Percentiles rank a stretch among this genome's conserved stretches.
Evolutionary conservation across 1,284 basidiomycete genomes (phyloP).

Genomic region (Ganoderma resinaceum): DNA sequence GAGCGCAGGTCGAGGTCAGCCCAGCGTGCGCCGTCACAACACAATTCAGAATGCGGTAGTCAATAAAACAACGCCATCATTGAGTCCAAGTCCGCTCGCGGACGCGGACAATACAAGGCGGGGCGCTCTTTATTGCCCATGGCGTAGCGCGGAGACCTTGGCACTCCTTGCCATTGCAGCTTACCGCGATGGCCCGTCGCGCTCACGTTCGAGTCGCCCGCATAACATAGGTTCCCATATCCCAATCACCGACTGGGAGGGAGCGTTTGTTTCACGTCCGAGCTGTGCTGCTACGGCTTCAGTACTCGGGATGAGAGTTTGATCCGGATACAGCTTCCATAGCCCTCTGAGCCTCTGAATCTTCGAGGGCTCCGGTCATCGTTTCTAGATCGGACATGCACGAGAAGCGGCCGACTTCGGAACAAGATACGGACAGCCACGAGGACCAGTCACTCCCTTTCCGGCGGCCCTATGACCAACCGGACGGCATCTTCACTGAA

Average conservation of each 20-base stretch:
- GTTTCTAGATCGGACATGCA: background rate
- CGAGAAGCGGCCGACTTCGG: background rate
- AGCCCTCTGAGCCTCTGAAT: background rate
- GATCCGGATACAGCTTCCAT: background rate
- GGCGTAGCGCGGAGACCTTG: background rate
- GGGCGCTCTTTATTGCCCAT: background rate
- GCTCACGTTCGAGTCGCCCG: background rate
- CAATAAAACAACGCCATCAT: background rate
- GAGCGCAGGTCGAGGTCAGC: background rate
- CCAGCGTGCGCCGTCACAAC: background rate
- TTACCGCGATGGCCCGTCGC: background rate
- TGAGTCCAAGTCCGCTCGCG: background rate
- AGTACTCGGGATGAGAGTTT: background rate
- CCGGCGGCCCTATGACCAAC: background rate
- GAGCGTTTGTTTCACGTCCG: background rate
- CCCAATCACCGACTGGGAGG: background rate
- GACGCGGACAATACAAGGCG: background rate
- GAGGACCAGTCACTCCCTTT: background rate
- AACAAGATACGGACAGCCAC: background rate
- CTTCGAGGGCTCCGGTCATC: background rate
- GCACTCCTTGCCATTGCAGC: background rate
- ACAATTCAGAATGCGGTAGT: background rate
- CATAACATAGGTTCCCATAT: background rate
- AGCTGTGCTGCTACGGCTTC: background rate
- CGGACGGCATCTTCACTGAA: background rate